Evolutionary conservation across 2,329 filamentous ascomycete genomes (phyloP).

Genomic region (Zasmidium cellare): DNA sequence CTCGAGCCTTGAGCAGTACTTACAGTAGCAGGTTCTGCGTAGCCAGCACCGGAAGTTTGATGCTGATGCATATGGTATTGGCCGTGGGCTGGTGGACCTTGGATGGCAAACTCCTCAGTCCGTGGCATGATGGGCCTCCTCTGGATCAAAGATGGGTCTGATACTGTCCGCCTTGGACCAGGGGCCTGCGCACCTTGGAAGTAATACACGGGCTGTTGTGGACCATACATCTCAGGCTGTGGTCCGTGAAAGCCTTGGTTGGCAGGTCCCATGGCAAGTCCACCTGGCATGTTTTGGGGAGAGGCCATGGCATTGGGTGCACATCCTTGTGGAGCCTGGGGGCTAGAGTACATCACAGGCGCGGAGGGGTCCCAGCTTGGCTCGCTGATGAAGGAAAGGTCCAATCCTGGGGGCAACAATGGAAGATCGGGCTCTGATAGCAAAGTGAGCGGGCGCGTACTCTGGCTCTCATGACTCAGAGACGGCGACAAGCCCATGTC

Average conservation of each 20-base stretch:
- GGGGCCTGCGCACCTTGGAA: slow-evolving; percentile 11
- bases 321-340: slow-evolving; percentile 6
- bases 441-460: slow-evolving; percentile 30
- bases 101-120: slow-evolving; percentile 2
- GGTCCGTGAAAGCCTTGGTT: slow-evolving; percentile 8
- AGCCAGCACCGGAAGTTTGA: slow-evolving; percentile 6
- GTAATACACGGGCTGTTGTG: slow-evolving; percentile 10
- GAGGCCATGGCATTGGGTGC: slow-evolving; percentile 2
- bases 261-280: not conserved
- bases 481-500: slow-evolving; percentile 35
- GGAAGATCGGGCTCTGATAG: slow-evolving; percentile 30
- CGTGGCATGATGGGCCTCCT: slow-evolving; percentile 14
- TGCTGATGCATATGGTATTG: slow-evolving; percentile 10
- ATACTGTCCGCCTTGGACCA: slow-evolving; percentile 22
- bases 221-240: slow-evolving; percentile 11
- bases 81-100: slow-evolving; percentile 1
- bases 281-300: slow-evolving; percentile 13
- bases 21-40: slow-evolving; percentile 18
- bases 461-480: slow-evolving; percentile 38
- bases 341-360: slow-evolving; percentile 16
- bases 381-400: slow-evolving; percentile 29
- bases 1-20: slow-evolving; percentile 12
- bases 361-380: slow-evolving; percentile 22
- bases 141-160: slow-evolving; percentile 16
- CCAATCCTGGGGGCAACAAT: slow-evolving; percentile 30